These are phyloP conservation scores for Ballota nigra DNA, from an alignment of 257 asterid genomes.

Conservation along the genomic window DNA sequence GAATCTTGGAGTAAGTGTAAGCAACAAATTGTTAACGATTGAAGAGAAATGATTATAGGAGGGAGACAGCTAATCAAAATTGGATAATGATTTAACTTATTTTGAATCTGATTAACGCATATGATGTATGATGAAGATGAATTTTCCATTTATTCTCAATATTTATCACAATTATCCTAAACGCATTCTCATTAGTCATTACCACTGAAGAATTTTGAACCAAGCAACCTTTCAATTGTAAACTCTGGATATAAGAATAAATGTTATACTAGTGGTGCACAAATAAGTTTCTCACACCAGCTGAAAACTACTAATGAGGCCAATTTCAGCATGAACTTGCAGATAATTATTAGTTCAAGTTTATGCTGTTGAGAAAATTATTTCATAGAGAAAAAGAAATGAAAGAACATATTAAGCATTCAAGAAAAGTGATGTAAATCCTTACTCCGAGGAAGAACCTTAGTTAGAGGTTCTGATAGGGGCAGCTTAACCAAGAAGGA, in stretches of 20 bases:
- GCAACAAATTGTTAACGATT: no score
- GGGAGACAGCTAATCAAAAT: no score
- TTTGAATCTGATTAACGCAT: no score
- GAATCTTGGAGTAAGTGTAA: no score
- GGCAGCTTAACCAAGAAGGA: slow-evolving; percentile 85
- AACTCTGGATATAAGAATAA: neutral
- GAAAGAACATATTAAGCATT: neutral
- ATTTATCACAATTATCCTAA: no score
- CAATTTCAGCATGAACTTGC: neutral
- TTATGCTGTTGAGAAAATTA: neutral
- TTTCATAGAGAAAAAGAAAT: neutral
- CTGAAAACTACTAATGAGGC: neutral
- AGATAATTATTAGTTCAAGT: neutral
- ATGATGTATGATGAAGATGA: no score
- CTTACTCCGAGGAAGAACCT: slow-evolving; percentile 64
- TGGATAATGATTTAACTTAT: no score
- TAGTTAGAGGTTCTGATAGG: slow-evolving; percentile 61
- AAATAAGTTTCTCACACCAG: neutral
- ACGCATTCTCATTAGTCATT: no score
- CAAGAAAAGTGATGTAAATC: neutral
- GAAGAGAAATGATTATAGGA: no score
- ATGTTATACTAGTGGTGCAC: neutral
- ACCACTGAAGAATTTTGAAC: no score
- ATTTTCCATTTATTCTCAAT: no score
- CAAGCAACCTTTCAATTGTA: no score